Evolutionary conservation across 805 yeast genomes (phyloP), one percentile per base, ranked within the genome.

Genomic region (Cyberlindnera sargentensis): DNA sequence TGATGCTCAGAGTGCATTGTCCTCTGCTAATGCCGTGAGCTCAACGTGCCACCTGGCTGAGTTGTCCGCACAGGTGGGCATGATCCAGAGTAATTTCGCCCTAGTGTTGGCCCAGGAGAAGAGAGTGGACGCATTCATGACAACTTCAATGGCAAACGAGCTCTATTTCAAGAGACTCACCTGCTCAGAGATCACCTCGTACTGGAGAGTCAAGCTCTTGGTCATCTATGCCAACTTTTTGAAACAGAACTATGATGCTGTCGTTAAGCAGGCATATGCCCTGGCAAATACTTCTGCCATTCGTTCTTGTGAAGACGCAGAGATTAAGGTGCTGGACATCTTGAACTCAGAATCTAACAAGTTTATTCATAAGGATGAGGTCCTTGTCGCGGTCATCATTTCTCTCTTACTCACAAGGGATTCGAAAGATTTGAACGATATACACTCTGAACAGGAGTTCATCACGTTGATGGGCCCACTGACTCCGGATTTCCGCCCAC

Each of bases 141-240:
- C 53, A 5, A 47, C 52, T 10, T 45, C 59, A 3, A 33, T 44
- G 30, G 48, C 60, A 3, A 55, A 49, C 39, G 61, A 58, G 30
- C 24, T 52, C 8, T 58, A 55, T 20, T 10, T 42, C 20, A 55
- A 58, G 34, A 50, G 56, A 45, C 33, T 56, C 9, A 58, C 58
- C 1, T 46, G 43, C 1, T 26, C 31, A 2, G 65, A 61, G 41
- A 49, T 55, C 6, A 33, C 39, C 8, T 46, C 61, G 2, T 60
- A 48, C 41, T 61, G 60, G 58, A 53, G 57, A 43, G 50, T 60
- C 5, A 52, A 53, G 24, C 50, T 53, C 35, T 41, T 52, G 8
- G 46, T 57, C 2, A 25, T 62, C 4, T 50, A 54, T 46, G 52
- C 60, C 2, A 38, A 54, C 10, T 62, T 61, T 37, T 42, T 58